Percentiles rank a stretch among this genome's conserved stretches.
Evolutionary conservation across 1,284 basidiomycete genomes (phyloP).

Genomic region (Tilletiopsis washingtonensis): DNA sequence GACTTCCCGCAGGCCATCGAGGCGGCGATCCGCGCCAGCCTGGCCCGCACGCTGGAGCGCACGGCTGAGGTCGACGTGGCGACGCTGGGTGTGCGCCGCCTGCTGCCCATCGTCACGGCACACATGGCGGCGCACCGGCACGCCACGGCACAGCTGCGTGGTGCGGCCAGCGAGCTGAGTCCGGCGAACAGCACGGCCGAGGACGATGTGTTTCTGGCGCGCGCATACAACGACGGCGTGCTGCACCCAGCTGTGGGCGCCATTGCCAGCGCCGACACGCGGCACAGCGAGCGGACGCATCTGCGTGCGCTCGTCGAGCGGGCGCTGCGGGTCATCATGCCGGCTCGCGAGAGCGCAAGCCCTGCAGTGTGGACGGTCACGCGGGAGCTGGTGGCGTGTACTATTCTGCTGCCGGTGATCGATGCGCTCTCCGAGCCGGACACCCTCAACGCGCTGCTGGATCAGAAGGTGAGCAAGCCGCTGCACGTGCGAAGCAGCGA

Average conservation of each 20-base stretch:
- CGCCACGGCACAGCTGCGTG: conserved; percentile 73
- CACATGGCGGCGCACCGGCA: conserved; percentile 86
- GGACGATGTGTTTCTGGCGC: conserved; percentile 69
- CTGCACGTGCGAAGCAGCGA: no score
- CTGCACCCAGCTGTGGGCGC: conserved; percentile 67
- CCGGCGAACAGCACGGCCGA: conserved; percentile 55
- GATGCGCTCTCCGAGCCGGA: conserved; percentile 89
- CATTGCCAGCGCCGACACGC: conserved; percentile 75
- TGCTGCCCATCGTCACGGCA: conserved; percentile 75
- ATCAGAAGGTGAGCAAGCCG: conserved; percentile 61
- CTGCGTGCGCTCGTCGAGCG: conserved; percentile 64
- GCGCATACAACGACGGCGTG: conserved; percentile 45
- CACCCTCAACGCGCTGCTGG: conserved; percentile 74
- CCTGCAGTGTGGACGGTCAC: conserved; percentile 62
- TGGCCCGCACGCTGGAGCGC: conserved; percentile 58
- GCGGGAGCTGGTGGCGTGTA: conserved; percentile 74
- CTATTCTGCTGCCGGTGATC: conserved; percentile 74
- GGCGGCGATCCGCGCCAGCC: conserved; percentile 60
- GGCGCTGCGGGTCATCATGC: conserved; percentile 64
- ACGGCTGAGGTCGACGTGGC: conserved; percentile 63
- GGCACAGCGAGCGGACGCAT: conserved; percentile 79
- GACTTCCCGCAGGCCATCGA: conserved; percentile 81
- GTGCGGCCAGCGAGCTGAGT: conserved; percentile 58
- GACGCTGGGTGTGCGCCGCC: conserved; percentile 67
- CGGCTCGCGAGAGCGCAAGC: conserved; percentile 66